These are phyloP conservation scores for Daldinia eschscholtzii DNA, from an alignment of 2,329 filamentous ascomycete genomes.

Conservation along the genomic window DNA sequence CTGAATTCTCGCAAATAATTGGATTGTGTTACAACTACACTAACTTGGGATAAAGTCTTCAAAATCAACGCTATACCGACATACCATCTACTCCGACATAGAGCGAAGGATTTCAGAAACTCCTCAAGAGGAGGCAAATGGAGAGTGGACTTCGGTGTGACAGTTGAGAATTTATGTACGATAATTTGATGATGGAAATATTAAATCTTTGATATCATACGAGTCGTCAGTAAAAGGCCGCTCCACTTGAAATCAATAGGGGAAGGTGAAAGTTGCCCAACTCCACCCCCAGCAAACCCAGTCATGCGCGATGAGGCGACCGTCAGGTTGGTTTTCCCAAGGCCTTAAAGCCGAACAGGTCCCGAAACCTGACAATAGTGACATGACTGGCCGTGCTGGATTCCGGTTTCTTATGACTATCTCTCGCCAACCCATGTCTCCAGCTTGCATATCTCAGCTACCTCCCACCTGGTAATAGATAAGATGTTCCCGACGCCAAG, in stretches of 20 bases:
- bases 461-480: neutral
- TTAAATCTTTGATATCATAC: conserved; percentile 5
- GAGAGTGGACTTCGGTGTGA: conserved; percentile 1
- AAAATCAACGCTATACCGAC: neutral
- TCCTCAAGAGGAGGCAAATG: neutral
- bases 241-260: conserved; percentile 4
- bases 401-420: neutral
- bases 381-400: neutral
- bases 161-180: neutral
- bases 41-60: neutral
- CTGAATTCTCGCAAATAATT: neutral
- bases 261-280: conserved; percentile 1
- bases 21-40: neutral
- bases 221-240: conserved; percentile 4
- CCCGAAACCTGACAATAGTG: neutral
- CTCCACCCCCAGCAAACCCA: neutral
- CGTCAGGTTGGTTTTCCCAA: neutral
- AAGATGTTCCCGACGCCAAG: neutral
- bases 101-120: neutral
- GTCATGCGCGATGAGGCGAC: neutral
- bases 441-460: neutral
- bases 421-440: neutral
- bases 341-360: neutral
- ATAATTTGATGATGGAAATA: conserved; percentile 6
- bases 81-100: neutral